These are phyloP conservation scores for Murraya paniculata DNA, from an alignment of 345 rosid species.

Conservation along the genomic window DNA sequence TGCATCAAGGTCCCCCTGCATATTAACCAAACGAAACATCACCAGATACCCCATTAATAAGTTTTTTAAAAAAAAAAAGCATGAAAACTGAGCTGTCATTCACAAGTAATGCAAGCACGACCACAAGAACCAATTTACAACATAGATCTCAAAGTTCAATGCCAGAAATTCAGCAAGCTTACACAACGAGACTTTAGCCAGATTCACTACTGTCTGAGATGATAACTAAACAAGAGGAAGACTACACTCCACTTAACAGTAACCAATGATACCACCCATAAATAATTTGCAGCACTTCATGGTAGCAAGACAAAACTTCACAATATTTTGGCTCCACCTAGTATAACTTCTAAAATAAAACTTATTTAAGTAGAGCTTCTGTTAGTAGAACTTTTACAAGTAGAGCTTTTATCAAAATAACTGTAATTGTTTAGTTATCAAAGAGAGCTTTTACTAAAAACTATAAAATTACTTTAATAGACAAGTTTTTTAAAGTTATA, in stretches of 20 bases:
- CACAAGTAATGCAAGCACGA: background rate
- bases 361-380: no score
- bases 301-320: background rate
- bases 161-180: background rate
- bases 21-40: background rate
- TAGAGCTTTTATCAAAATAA: no score
- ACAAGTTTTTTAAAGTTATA: no score
- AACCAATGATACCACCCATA: background rate
- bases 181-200: background rate
- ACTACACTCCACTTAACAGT: background rate
- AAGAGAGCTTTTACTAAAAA: no score
- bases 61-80: background rate
- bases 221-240: background rate
- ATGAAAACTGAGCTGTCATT: background rate
- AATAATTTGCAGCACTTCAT: background rate
- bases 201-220: background rate
- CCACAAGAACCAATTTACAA: background rate
- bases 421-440: no score
- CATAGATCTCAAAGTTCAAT: background rate
- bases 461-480: no score
- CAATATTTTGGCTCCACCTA: background rate
- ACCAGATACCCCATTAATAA: background rate
- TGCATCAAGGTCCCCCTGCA: constrained; percentile 77
- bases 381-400: no score
- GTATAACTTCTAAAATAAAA: no score